Evolutionary conservation across 371 early-diverging fungal species (phyloP).

Genomic region (Apophysomyces elegans): DNA sequence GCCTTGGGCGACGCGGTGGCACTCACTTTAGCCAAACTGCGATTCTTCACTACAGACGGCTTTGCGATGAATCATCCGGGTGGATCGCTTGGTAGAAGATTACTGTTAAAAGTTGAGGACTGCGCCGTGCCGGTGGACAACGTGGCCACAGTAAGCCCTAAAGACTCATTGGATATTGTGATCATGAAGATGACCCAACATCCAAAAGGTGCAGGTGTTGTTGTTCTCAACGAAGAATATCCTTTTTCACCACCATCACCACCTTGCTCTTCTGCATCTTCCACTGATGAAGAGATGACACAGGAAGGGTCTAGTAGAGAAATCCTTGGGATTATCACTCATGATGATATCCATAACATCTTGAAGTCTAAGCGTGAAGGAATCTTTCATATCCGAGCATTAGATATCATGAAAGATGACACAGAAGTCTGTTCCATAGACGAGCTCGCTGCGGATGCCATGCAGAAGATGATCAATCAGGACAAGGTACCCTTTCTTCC

Average conservation of each 20-base stretch:
- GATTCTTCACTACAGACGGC: slow-evolving; percentile 50
- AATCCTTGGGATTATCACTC: slow-evolving; percentile 49
- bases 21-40: slow-evolving; percentile 53
- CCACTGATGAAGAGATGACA: slow-evolving; percentile 18
- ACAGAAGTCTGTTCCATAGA: slow-evolving; percentile 35
- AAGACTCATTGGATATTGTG: slow-evolving; percentile 42
- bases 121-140: slow-evolving; percentile 27
- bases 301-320: slow-evolving; percentile 1
- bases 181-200: slow-evolving; percentile 52
- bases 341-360: slow-evolving; percentile 43
- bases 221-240: slow-evolving; percentile 30
- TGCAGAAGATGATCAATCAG: slow-evolving; percentile 30
- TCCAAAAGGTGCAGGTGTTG: slow-evolving; percentile 45
- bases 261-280: slow-evolving; percentile 32
- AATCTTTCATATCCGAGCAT: slow-evolving; percentile 45
- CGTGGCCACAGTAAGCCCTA: slow-evolving; percentile 32
- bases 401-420: slow-evolving; percentile 42
- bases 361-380: slow-evolving; percentile 37
- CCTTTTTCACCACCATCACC: slow-evolving; percentile 26
- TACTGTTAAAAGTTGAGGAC: slow-evolving; percentile 47
- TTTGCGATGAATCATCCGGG: slow-evolving; percentile 72
- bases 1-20: slow-evolving; percentile 69
- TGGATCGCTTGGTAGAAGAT: slow-evolving; percentile 56
- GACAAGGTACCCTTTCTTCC: slow-evolving; percentile 42
- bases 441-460: slow-evolving; percentile 44